A percentile compares a stretch with the other conserved stretches of the same genome.
Conservation (phyloP, 768 basidiomycete species). For the Mycena haematopus region DNA sequence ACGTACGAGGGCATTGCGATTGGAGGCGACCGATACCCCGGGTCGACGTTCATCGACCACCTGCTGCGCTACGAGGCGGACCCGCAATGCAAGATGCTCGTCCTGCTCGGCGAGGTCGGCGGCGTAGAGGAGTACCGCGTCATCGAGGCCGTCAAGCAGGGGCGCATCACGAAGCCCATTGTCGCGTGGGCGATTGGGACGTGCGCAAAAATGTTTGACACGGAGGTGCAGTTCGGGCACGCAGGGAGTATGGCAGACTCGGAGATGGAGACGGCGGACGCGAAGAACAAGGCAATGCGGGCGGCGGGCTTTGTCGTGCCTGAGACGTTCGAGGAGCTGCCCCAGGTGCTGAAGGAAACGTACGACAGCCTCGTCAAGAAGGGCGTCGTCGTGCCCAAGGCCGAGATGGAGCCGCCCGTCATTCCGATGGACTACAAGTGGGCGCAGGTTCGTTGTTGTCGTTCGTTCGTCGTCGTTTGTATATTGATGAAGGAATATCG, state of each 20-base stretch:
- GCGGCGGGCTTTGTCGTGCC: constrained; percentile 96
- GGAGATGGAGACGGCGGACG: constrained; percentile 95
- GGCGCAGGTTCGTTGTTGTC: constrained; percentile 65
- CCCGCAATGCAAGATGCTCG: constrained; percentile 98
- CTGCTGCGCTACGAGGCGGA: constrained; percentile 97
- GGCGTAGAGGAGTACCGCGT: constrained; percentile 99
- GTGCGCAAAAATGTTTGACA: constrained; percentile 99
- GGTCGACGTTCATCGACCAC: constrained; percentile 98
- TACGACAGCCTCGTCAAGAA: constrained; percentile 80
- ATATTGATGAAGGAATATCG: neutral
- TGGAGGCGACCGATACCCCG: constrained; percentile 98
- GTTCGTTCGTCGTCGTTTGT: neutral
- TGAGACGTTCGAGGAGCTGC: constrained; percentile 96
- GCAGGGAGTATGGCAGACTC: constrained; percentile 99
- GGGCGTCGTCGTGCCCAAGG: constrained; percentile 71
- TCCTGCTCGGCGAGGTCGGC: constrained; percentile 97
- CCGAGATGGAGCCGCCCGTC: constrained; percentile 88
- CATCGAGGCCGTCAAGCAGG: constrained; percentile 94
- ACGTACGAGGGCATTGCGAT: constrained; percentile 99
- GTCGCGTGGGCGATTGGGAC: constrained; percentile 99
- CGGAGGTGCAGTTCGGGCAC: constrained; percentile 99
- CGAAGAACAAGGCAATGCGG: constrained; percentile 96
- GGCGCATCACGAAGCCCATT: constrained; percentile 96
- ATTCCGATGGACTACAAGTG: constrained; percentile 99
- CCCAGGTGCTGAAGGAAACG: constrained; percentile 80